Conservation (phyloP, 208 protist genomes). For the Trypanosoma rangeli region DNA sequence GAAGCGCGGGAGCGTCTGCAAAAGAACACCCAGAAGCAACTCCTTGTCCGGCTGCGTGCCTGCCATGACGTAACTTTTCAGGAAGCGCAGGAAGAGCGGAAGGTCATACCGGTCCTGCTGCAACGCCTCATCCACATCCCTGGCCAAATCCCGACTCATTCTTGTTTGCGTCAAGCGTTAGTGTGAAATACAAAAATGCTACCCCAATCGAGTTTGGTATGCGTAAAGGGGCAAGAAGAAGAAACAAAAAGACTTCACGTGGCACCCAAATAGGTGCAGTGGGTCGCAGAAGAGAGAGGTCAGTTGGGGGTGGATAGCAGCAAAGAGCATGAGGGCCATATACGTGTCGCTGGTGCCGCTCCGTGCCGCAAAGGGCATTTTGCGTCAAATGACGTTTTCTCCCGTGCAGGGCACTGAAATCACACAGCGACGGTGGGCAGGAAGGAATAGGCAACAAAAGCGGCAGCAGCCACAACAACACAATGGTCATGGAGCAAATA, state of each 20-base stretch:
- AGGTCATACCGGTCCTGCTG: constrained; percentile 83
- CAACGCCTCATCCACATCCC: constrained; percentile 74
- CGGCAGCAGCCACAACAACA: background rate
- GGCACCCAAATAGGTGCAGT: too few relatives aligned
- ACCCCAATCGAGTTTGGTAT: background rate
- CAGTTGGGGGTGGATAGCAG: too few relatives aligned
- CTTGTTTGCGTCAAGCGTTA: background rate
- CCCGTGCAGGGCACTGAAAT: too few relatives aligned
- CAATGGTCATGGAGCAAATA: background rate
- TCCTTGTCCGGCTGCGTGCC: constrained; percentile 76
- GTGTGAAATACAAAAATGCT: background rate
- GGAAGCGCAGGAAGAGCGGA: constrained; percentile 76
- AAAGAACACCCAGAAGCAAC: constrained; percentile 72
- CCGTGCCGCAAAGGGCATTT: too few relatives aligned
- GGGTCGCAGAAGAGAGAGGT: too few relatives aligned
- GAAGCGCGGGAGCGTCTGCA: constrained; percentile 85
- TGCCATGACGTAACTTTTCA: constrained; percentile 62
- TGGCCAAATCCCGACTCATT: constrained; percentile 57
- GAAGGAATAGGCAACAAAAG: background rate
- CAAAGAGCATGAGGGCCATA: too few relatives aligned
- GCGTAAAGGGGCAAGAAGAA: background rate
- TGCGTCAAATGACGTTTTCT: too few relatives aligned
- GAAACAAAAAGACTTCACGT: background rate
- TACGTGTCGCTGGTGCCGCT: too few relatives aligned
- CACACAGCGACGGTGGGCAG: too few relatives aligned